Evolutionary conservation across 371 early-diverging fungal genomes (phyloP), one percentile per base, ranked within the genome.

Genomic region (Choanephora cucurbitarum): DNA sequence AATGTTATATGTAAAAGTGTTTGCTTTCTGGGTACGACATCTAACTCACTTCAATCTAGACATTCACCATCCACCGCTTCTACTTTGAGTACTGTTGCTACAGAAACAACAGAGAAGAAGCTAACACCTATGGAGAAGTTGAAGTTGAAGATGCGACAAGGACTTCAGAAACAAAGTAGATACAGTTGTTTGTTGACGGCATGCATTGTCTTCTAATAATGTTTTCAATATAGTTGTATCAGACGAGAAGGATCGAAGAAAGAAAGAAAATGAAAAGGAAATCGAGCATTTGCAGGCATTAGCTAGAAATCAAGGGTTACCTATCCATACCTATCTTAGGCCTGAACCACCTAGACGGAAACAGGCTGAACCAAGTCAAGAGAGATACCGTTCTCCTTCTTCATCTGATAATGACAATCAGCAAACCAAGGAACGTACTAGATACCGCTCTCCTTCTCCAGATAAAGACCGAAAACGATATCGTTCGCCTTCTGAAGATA

Each of bases 41-140:
- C n/a, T n/a, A n/a, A n/a, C n/a, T n/a, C n/a, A n/a, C n/a, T n/a
- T n/a, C n/a, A n/a, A n/a, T n/a, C n/a, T 23, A 44, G 8, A 44
- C 23, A 14, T 44, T 9, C 13, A 10, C 45, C 21, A n/a, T n/a
- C n/a, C n/a, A n/a, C n/a, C n/a, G n/a, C n/a, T 23, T 23, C 21
- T 55, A 55, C 48, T 31, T 21, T 15, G 32, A 43, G 39, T 13
- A 33, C 54, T 7, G 28, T 46, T 14, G 37, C 49, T 23, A 11
- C 39, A n/a, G 21, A 28, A 28, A 28, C 47, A 15, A 56, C 39
- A 7, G 64, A 61, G 40, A 75, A 69, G 48, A 75, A 75, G 41
- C 45, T 79, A 41, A 75, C 74, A n/a, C 79, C 79, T 1, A 75
- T 79, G 79, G 79, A 79, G 33, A 76, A 74, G 55, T 57, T 79